Conservation (phyloP, 2,329 filamentous ascomycete species). For the Scleromitrula shiraiana region DNA sequence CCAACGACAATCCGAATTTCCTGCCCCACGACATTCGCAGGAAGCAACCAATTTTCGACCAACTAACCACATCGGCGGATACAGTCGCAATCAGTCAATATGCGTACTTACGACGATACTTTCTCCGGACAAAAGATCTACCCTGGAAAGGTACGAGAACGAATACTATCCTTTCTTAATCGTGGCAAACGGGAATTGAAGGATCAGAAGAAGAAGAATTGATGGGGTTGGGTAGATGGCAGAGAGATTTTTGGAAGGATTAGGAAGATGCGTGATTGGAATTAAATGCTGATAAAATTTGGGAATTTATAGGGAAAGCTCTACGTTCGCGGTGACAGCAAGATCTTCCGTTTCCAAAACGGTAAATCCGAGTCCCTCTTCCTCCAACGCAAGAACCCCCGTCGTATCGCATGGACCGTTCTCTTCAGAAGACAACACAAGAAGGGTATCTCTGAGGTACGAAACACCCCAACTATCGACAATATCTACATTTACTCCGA, state of each 20-base stretch:
- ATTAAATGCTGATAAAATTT: conserved; percentile 23
- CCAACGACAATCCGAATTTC: conserved; percentile 15
- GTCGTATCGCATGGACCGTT: conserved; percentile 97
- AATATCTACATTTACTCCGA: not conserved
- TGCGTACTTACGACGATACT: conserved; percentile 58
- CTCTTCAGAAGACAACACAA: conserved; percentile 98
- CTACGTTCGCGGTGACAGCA: conserved; percentile 99
- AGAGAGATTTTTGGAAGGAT: not conserved
- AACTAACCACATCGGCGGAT: conserved; percentile 23
- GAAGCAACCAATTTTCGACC: conserved; percentile 20
- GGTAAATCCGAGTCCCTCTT: conserved; percentile 99
- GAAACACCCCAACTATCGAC: conserved; percentile 29
- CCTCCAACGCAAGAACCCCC: conserved; percentile 99
- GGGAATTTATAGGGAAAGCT: conserved; percentile 74
- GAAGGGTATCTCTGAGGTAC: conserved; percentile 99
- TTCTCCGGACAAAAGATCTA: conserved; percentile 75
- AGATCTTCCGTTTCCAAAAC: conserved; percentile 99
- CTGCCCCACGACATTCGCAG: conserved; percentile 18
- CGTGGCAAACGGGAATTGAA: conserved; percentile 16
- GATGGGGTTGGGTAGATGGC: not conserved
- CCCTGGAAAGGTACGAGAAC: conserved; percentile 63
- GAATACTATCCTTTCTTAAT: not conserved
- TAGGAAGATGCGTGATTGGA: not conserved
- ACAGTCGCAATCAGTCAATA: conserved; percentile 23
- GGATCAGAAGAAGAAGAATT: conserved; percentile 4